phyloP scores from a whole-genome alignment of 768 basidiomycete genomes.

The Auriscalpium microsporum region DNA sequence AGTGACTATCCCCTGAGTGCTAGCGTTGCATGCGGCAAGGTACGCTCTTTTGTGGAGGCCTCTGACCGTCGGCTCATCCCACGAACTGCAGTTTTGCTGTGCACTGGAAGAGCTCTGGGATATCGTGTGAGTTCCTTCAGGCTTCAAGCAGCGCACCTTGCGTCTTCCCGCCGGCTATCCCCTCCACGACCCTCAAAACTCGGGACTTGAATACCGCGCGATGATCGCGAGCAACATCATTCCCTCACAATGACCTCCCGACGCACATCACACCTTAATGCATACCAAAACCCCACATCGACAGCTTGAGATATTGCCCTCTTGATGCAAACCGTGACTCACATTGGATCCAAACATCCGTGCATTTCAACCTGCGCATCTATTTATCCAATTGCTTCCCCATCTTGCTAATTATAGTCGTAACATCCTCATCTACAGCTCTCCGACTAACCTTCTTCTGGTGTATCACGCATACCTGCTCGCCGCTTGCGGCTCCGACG shows the following conservation, averaged over 20 bases:
- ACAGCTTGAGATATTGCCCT: not conserved
- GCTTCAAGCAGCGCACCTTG: not conserved
- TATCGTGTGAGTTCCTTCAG: conserved; percentile 45
- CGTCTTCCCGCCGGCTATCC: not conserved
- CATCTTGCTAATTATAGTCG: not conserved
- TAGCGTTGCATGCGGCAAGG: conserved; percentile 95
- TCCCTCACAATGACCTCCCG: no score
- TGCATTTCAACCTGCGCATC: conserved; percentile 25
- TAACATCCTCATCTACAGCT: not conserved
- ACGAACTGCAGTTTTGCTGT: conserved; percentile 63
- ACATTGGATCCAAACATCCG: conserved; percentile 5
- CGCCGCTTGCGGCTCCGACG: not conserved
- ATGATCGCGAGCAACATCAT: no score
- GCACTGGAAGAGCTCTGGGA: conserved; percentile 94
- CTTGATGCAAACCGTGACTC: conserved; percentile 9
- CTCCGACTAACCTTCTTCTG: not conserved
- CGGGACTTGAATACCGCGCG: no score
- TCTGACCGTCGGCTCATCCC: no score
- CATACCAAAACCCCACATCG: no score
- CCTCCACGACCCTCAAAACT: no score
- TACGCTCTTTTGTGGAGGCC: conserved; percentile 27
- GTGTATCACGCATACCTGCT: not conserved
- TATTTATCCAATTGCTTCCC: conserved; percentile 8
- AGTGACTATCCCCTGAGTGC: conserved; percentile 91
- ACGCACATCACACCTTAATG: no score